Conservation (phyloP, 352 stramenopile genomes). For the Globisporangium spinosum region DNA sequence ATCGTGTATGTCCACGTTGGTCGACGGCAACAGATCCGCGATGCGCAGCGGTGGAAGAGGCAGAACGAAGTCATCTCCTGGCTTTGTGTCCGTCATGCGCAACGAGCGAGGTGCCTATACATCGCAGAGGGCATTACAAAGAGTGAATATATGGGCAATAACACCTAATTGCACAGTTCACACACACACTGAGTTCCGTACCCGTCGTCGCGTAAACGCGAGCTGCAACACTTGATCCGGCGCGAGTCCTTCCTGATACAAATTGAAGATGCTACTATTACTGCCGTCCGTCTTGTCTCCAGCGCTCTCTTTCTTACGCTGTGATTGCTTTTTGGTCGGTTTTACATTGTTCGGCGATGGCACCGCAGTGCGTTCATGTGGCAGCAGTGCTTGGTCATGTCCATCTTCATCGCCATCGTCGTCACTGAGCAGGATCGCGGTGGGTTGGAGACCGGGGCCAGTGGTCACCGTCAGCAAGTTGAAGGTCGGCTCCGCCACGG, state of each 20-base stretch:
- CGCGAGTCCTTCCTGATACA: conserved; percentile 59
- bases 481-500: conserved; percentile 18
- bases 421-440: conserved; percentile 5
- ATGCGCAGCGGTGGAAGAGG: conserved; percentile 37
- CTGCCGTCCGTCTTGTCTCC: background rate
- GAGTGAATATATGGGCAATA: background rate
- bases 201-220: conserved; percentile 43
- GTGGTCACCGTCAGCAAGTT: conserved; percentile 12
- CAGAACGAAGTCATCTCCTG: conserved; percentile 51
- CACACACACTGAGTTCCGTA: conserved; percentile 11
- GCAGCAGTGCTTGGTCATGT: background rate
- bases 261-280: conserved; percentile 35
- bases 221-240: conserved; percentile 58
- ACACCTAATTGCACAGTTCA: background rate
- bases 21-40: conserved; percentile 29
- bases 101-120: conserved; percentile 21
- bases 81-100: conserved; percentile 18
- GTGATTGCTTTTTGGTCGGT: background rate
- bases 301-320: background rate
- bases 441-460: background rate
- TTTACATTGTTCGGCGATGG: background rate
- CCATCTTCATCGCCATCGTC: background rate
- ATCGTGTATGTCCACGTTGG: conserved; percentile 23
- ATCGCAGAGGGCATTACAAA: background rate
- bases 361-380: background rate